A percentile compares a stretch with the other conserved stretches of the same genome.
These are phyloP conservation scores for Cavenderia fasciculata DNA, from an alignment of 78 protist genomes.

Conservation along the genomic window DNA sequence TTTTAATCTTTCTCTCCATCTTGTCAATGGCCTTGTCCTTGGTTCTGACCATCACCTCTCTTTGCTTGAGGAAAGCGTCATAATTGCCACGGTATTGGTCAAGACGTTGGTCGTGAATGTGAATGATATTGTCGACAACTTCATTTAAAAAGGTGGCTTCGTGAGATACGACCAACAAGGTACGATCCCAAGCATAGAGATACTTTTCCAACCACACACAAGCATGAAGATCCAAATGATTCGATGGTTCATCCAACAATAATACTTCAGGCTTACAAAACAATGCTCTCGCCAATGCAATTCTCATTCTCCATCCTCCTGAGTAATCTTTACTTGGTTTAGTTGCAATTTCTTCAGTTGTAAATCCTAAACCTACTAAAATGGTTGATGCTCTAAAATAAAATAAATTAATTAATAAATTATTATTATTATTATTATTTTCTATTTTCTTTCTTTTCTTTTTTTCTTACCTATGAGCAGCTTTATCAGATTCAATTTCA, in stretches of 20 bases:
- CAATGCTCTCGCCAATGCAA: conserved; percentile 95
- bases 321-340: conserved; percentile 78
- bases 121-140: conserved; percentile 84
- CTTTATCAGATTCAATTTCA: conserved; percentile 84
- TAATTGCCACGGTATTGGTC: conserved; percentile 82
- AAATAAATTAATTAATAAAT: not conserved
- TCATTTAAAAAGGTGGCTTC: conserved; percentile 89
- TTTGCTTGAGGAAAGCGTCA: conserved; percentile 65
- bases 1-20: conserved; percentile 40
- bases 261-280: conserved; percentile 92
- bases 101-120: conserved; percentile 83
- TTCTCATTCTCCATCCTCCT: conserved; percentile 98
- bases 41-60: not conserved
- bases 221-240: conserved; percentile 93
- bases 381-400: conserved; percentile 76
- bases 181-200: conserved; percentile 80
- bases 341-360: conserved; percentile 48
- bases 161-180: conserved; percentile 94
- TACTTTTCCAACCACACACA: conserved; percentile 93
- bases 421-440: not conserved
- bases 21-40: conserved; percentile 30
- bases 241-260: conserved; percentile 97
- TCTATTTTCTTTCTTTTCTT: no score
- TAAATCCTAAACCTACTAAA: conserved; percentile 92
- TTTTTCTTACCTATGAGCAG: conserved; percentile 48